Conservation (phyloP, 73 alveolate species). For the Uronychia binucleata region DNA sequence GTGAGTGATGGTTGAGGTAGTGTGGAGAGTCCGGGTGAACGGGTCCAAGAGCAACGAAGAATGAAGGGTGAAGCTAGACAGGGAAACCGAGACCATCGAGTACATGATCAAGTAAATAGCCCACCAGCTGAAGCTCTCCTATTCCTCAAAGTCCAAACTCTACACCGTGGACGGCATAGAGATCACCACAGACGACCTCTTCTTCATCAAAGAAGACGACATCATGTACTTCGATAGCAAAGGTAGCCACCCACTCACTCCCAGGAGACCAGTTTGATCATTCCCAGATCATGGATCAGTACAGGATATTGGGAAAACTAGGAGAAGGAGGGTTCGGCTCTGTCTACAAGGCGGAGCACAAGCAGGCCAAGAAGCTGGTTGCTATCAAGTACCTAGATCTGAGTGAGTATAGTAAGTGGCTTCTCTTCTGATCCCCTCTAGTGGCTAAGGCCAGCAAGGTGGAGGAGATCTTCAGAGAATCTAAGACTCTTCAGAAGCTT, state of each 20-base stretch:
- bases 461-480: conserved; percentile 77
- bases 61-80: neutral
- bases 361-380: conserved; percentile 12
- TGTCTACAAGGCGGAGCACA: conserved; percentile 22
- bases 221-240: neutral
- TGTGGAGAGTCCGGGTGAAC: neutral
- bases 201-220: conserved; percentile 1
- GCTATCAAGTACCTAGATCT: conserved; percentile 28
- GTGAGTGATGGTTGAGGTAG: no score
- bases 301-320: conserved; percentile 10
- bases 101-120: neutral
- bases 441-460: conserved; percentile 55
- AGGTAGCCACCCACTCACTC: neutral
- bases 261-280: conserved; percentile 58
- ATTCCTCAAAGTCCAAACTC: neutral
- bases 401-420: conserved; percentile 4
- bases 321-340: conserved; percentile 45
- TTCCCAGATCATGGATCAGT: conserved; percentile 30
- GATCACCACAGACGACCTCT: neutral
- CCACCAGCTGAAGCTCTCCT: neutral
- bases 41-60: neutral
- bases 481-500: conserved; percentile 69
- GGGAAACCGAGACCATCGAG: neutral
- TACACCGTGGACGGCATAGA: conserved; percentile 7
- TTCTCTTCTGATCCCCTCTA: conserved; percentile 2